Conservation (phyloP, 2,329 filamentous ascomycete species). For the Aureobasidium sp. region DNA sequence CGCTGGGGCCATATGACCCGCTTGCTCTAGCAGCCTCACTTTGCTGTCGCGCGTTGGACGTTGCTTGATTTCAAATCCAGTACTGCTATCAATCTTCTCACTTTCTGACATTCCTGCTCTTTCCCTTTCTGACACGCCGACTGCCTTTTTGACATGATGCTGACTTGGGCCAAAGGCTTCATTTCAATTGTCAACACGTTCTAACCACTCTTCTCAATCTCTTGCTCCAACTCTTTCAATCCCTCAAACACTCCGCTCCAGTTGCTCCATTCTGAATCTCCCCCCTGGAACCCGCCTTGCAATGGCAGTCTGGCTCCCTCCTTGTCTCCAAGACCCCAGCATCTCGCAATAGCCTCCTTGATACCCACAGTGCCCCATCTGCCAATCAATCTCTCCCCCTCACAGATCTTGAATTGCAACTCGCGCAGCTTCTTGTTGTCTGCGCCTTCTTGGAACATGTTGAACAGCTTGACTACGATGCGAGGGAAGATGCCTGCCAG, state of each 20-base stretch:
- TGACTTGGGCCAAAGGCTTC: background rate
- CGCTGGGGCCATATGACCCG: conserved; percentile 21
- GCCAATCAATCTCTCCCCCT: conserved; percentile 56
- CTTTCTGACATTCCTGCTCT: background rate
- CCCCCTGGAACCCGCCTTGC: conserved; percentile 51
- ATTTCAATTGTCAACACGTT: background rate
- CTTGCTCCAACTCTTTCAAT: conserved; percentile 40
- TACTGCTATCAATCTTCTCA: conserved; percentile 20
- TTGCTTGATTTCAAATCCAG: conserved; percentile 19
- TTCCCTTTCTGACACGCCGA: background rate
- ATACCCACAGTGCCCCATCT: conserved; percentile 57
- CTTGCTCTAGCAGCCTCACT: conserved; percentile 14
- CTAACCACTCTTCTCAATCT: conserved; percentile 11
- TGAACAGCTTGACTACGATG: conserved; percentile 52
- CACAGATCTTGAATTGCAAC: conserved; percentile 55
- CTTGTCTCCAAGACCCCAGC: conserved; percentile 53
- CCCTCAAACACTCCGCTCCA: conserved; percentile 43
- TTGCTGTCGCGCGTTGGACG: conserved; percentile 14
- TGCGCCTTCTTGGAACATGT: conserved; percentile 39
- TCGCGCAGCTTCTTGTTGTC: conserved; percentile 44
- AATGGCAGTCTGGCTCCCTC: conserved; percentile 56
- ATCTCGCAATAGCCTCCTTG: conserved; percentile 54
- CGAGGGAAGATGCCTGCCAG: conserved; percentile 59
- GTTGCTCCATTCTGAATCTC: conserved; percentile 50
- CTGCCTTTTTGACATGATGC: no score